Base-by-base conservation (phyloP, 164 flowering plant genomes). In the Berberis thunbergii region DNA sequence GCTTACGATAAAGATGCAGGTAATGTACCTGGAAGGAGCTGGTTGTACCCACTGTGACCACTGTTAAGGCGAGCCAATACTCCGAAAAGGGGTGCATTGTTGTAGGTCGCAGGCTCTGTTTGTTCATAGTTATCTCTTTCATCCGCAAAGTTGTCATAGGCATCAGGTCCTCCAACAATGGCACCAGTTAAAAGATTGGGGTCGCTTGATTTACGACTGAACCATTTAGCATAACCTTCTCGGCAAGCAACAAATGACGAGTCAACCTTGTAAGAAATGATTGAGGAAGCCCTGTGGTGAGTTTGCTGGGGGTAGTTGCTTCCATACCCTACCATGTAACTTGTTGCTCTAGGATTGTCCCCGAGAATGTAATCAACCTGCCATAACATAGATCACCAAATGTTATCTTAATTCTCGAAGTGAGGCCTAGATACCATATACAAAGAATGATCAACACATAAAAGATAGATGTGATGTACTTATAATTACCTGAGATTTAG, bases 241-340 rank as follows among this genome's bases (percentile, higher is more conserved):
- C 89, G 72, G 87, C 96, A 89, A 62, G 70, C 78, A 11, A 89
- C 83, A 59, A 87, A 87, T 0, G 80, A 52, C 7, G 83, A 69
- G 54, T 86, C 58, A 4, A 70, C 82, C 79, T 86, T 84, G 54
- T 66, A 50, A 39, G 95, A 89, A 54, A 86, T 87, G 60, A 89
- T 89, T 0, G 97, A 89, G 4, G 95, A 78, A 11, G 62, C 97
- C 45, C 97, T 67, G 78, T 89, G 97, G 72, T 89, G 97, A 60
- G 82, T 86, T 70, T 78, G 84, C 42, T 55, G 76, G 0, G 97
- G 97, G 62, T 71, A 89, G 72, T 82, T 86, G 84, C 63, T 80
- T 39, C 97, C 95, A 66, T 84, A 89, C 2, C 97, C 97, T 1
- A 89, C 95, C 97, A 89, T 85, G 77, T 89, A 89, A 67, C 95